A percentile compares a stretch with the other conserved stretches of the same genome.
Conservation (phyloP, 2,329 filamentous ascomycete species). For the Periconia macrospinosa region DNA sequence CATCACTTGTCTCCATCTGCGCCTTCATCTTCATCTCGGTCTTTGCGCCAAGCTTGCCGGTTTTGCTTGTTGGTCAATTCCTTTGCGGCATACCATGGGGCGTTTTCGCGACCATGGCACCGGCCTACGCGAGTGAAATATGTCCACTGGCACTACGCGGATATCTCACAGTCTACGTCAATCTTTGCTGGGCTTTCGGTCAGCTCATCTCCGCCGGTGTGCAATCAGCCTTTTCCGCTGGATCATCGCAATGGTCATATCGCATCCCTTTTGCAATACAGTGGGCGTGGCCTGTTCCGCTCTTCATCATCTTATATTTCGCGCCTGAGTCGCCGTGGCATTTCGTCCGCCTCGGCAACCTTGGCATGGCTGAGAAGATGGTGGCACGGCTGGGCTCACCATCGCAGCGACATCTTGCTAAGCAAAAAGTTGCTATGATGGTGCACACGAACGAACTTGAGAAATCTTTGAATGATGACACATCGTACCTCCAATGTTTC, state of each 20-base stretch:
- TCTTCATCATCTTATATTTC: conserved; percentile 64
- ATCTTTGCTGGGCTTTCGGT: conserved; percentile 44
- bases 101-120: conserved; percentile 44
- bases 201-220: conserved; percentile 71
- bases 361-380: conserved; percentile 60
- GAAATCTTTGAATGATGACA: conserved; percentile 63
- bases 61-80: conserved; percentile 21
- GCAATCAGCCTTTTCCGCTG: conserved; percentile 64
- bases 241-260: conserved; percentile 64
- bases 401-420: conserved; percentile 1
- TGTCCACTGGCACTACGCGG: conserved; percentile 68
- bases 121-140: conserved; percentile 57
- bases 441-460: conserved; percentile 80
- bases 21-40: conserved; percentile 24
- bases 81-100: conserved; percentile 42
- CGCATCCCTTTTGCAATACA: conserved; percentile 67
- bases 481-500: conserved; percentile 80
- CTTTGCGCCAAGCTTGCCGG: conserved; percentile 18
- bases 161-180: conserved; percentile 55
- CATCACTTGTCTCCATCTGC: conserved; percentile 13
- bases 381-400: conserved; percentile 2
- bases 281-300: conserved; percentile 71
- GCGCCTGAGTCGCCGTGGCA: conserved; percentile 74
- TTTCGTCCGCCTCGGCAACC: conserved; percentile 64
- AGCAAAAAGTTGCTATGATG: conserved; percentile 77